Evolutionary conservation across 1,284 basidiomycete genomes (phyloP).

Genomic region (Sanghuangporus baumii): DNA sequence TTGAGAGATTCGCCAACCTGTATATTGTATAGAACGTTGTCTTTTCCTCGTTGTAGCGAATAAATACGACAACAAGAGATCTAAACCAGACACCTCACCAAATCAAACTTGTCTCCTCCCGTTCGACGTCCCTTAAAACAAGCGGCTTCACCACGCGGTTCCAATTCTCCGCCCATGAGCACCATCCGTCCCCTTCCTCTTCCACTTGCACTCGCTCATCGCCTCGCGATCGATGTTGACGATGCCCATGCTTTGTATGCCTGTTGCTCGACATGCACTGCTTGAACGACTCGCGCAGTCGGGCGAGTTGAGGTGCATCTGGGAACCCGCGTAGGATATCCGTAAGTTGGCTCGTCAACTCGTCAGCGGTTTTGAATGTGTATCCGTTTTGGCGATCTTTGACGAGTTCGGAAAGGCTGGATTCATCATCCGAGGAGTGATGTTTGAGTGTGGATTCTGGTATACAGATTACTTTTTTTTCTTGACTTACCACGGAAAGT

Average conservation of each 20-base stretch:
- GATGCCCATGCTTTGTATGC: neutral
- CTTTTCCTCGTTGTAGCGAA: neutral
- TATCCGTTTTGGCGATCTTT: constrained; percentile 79
- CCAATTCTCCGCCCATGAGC: constrained; percentile 86
- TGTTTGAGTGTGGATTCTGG: neutral
- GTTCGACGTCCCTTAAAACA: constrained; percentile 43
- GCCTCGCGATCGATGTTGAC: constrained; percentile 5
- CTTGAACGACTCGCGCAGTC: constrained; percentile 42
- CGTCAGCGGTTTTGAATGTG: constrained; percentile 63
- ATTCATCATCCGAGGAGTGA: no score
- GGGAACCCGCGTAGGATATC: constrained; percentile 60
- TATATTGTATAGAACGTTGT: neutral
- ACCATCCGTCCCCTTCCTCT: constrained; percentile 50
- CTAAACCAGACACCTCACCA: neutral
- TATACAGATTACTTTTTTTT: neutral
- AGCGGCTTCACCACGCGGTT: constrained; percentile 58
- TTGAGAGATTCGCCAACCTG: neutral
- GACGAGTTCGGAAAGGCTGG: constrained; percentile 83
- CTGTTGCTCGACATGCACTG: constrained; percentile 10
- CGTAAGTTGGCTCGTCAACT: constrained; percentile 73
- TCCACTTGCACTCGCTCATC: constrained; percentile 16
- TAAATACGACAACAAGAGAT: neutral
- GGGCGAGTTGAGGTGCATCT: constrained; percentile 39
- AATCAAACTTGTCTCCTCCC: constrained; percentile 13
- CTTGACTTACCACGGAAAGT: constrained; percentile 71